Base-by-base conservation (phyloP, 2,329 filamentous ascomycete genomes). In the Helotiales sp. region DNA sequence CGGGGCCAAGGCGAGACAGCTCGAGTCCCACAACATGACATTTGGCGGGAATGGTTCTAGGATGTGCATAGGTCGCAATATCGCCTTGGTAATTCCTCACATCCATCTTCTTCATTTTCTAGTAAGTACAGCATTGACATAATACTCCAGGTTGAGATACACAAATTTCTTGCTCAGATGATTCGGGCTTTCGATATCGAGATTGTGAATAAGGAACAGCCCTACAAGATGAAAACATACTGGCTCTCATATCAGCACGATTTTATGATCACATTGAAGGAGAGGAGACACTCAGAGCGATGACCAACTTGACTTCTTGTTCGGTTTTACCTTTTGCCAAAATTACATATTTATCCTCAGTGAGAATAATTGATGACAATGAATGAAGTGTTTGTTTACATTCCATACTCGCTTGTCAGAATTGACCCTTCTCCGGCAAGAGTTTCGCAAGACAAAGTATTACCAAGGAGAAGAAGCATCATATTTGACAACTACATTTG, bases 1-100 rank as follows among this genome's bases (percentile, higher is more conserved):
- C 71, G 86, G 1, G 93, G 89, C 0, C 69, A 86, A 0, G 79
- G 55, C 63, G 2, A 61, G 45, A 52, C 37, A 61, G 20, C 45
- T 61, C 20, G 59, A 45, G 17, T 49, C 43, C 8, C 52, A 61
- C 20, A 61, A 61, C 20, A 49, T 61, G 26, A 47, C 59, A 13
- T 61, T 61, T 61, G 52, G 52, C 10, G 59, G 59, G 2, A 49
- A 61, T 13, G 59, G 59, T 30, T 24, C 59, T 2, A 50, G 59
- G 24, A 47, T 61, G 24, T 61, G 59, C n/a, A 6, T 61, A 2
- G 59, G 59, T 10, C 43, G 59, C 3, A 47, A 61, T 22, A 61
- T 61, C n/a, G 59, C 59, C 24, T 20, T 61, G 45, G 45, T 61
- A 55, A n/a, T 26, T 32, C 11, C 20, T 22, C n/a, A 4, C 17